Conservation (phyloP, 2,329 filamentous ascomycete genomes). For the Amauroascus niger region DNA sequence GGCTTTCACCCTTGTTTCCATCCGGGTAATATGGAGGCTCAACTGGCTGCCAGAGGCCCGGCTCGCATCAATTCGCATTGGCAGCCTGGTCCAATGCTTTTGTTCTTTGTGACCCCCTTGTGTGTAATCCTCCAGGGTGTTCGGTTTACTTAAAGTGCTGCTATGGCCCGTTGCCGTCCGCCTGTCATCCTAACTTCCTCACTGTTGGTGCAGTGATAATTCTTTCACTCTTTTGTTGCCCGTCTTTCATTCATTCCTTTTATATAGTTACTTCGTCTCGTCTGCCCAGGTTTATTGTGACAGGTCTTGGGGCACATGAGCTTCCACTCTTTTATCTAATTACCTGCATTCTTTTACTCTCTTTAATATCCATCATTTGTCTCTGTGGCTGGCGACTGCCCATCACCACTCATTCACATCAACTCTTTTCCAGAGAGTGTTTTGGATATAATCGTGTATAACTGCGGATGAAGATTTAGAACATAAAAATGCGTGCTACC, state of each 20-base stretch:
- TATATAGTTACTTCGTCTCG: conserved; percentile 5
- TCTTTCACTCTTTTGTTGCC: conserved; percentile 13
- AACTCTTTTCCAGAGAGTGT: background rate
- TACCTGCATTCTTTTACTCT: conserved; percentile 9
- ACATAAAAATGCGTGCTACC: conserved; percentile 21
- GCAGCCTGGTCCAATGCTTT: background rate
- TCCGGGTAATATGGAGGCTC: background rate
- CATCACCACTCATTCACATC: background rate
- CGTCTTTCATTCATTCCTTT: conserved; percentile 14
- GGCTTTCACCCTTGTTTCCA: background rate
- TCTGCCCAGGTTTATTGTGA: background rate
- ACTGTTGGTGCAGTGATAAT: conserved; percentile 4
- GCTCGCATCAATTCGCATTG: background rate
- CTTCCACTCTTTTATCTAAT: conserved; percentile 14
- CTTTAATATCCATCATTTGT: conserved; percentile 10
- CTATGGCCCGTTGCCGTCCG: background rate
- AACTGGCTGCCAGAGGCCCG: background rate
- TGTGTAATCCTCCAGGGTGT: background rate
- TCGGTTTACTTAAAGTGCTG: background rate
- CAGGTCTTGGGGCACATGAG: conserved; percentile 10
- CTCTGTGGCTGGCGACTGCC: background rate
- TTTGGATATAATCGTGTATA: background rate
- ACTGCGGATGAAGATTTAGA: background rate
- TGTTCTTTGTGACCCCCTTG: background rate
- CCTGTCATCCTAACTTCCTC: conserved; percentile 9